Percentiles rank a stretch among this genome's conserved stretches.
Evolutionary conservation across 2,329 filamentous ascomycete genomes (phyloP).

Genomic region (Diaporthe sp.): DNA sequence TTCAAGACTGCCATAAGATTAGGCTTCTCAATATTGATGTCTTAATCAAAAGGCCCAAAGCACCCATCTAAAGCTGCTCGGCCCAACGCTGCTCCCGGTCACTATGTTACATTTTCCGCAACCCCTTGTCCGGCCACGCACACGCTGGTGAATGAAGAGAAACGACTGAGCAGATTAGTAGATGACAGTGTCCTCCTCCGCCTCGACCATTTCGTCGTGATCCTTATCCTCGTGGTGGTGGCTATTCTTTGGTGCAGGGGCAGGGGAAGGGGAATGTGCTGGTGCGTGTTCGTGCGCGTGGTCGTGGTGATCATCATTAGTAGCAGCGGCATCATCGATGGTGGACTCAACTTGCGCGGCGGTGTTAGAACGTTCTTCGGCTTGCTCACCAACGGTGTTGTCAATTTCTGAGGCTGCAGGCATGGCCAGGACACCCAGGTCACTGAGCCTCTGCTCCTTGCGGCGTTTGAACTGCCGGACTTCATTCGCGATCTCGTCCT

Average conservation of each 20-base stretch:
- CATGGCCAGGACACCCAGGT: constrained; percentile 49
- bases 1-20: background rate
- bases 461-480: constrained; percentile 70
- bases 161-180: constrained; percentile 69
- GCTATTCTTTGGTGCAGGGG: constrained; percentile 47
- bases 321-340: constrained; percentile 49
- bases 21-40: background rate
- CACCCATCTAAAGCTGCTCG: background rate
- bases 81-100: background rate
- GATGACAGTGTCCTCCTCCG: constrained; percentile 91
- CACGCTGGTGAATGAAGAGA: background rate
- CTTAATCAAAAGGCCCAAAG: background rate
- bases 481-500: constrained; percentile 76
- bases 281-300: constrained; percentile 23
- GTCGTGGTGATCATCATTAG: constrained; percentile 39
- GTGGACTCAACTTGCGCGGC: constrained; percentile 52
- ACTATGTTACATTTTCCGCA: constrained; percentile 17
- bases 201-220: constrained; percentile 81
- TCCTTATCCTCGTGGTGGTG: constrained; percentile 56
- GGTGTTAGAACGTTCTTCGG: constrained; percentile 56
- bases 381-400: constrained; percentile 61
- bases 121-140: background rate
- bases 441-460: constrained; percentile 59
- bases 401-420: constrained; percentile 49
- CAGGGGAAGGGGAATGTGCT: constrained; percentile 41